Percentiles rank a stretch among this genome's conserved stretches.
phyloP scores from a whole-genome alignment of 768 basidiomycete species.

The Mycena galericulata region DNA sequence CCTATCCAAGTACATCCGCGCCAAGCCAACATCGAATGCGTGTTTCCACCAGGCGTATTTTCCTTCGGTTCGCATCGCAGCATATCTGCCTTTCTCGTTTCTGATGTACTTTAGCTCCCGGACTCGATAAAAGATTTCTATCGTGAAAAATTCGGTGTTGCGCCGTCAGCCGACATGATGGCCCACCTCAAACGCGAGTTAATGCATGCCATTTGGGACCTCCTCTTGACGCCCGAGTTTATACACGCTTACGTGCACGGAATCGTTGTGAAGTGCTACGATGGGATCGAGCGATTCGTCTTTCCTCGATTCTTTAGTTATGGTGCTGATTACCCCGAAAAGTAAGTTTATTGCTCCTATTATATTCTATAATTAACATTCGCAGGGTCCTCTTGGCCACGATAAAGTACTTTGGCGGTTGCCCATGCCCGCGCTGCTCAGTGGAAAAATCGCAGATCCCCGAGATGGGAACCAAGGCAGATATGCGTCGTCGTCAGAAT shows the following conservation, averaged over 20 bases:
- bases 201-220: constrained; percentile 42
- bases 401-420: constrained; percentile 21
- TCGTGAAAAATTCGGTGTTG: constrained; percentile 10
- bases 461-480: constrained; percentile 48
- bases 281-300: constrained; percentile 38
- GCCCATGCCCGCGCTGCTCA: constrained; percentile 44
- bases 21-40: constrained; percentile 35
- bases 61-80: constrained; percentile 38
- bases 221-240: constrained; percentile 40
- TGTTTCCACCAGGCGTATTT: constrained; percentile 51
- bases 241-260: constrained; percentile 42
- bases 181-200: constrained; percentile 44
- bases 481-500: constrained; percentile 22
- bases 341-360: constrained; percentile 35
- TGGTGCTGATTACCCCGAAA: constrained; percentile 48
- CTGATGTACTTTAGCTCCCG: constrained; percentile 36
- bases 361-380: background rate
- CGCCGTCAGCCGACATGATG: constrained; percentile 28
- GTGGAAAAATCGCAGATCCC: constrained; percentile 37
- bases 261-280: constrained; percentile 40
- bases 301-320: constrained; percentile 45
- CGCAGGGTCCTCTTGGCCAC: constrained; percentile 35
- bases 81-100: background rate
- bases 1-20: constrained; percentile 48
- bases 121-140: constrained; percentile 40